These are phyloP conservation scores for Pulveroboletus ravenelii DNA, from an alignment of 768 basidiomycete species.

Conservation along the genomic window DNA sequence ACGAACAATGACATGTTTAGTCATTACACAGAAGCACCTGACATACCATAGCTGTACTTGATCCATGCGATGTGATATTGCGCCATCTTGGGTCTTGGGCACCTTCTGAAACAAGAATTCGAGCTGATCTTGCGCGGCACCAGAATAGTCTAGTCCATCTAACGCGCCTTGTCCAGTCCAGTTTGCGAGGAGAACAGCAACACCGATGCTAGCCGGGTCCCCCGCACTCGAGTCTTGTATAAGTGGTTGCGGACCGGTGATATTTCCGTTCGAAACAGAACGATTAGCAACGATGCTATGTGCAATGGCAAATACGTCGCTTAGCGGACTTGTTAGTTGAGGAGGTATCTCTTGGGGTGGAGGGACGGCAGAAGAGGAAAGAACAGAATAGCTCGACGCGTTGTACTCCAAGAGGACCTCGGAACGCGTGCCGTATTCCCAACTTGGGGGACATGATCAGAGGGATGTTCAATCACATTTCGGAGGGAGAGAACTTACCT, in stretches of 20 bases:
- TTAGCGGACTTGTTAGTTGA: conserved; percentile 32
- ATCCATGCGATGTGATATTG: conserved; percentile 70
- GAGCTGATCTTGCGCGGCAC: conserved; percentile 63
- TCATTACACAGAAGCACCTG: not conserved
- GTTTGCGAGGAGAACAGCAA: conserved; percentile 61
- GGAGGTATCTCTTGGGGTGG: conserved; percentile 25
- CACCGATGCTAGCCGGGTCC: conserved; percentile 78
- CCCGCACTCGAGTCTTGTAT: conserved; percentile 56
- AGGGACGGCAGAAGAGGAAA: conserved; percentile 27
- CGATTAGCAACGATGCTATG: conserved; percentile 46
- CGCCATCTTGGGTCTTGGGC: conserved; percentile 67
- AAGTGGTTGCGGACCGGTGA: conserved; percentile 54
- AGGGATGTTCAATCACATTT: not conserved
- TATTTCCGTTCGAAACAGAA: conserved; percentile 37
- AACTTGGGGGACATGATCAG: conserved; percentile 29
- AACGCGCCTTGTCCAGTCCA: conserved; percentile 38
- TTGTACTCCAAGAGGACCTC: conserved; percentile 50
- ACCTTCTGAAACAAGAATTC: conserved; percentile 53
- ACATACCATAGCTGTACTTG: conserved; percentile 69
- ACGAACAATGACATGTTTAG: not conserved
- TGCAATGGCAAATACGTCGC: conserved; percentile 56
- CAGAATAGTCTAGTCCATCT: conserved; percentile 51
- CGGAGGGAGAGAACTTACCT: conserved; percentile 28
- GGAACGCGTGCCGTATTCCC: conserved; percentile 51
- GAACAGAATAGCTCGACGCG: conserved; percentile 42